Conservation (phyloP, 257 asterid genomes). For the Solanum neorickii region DNA sequence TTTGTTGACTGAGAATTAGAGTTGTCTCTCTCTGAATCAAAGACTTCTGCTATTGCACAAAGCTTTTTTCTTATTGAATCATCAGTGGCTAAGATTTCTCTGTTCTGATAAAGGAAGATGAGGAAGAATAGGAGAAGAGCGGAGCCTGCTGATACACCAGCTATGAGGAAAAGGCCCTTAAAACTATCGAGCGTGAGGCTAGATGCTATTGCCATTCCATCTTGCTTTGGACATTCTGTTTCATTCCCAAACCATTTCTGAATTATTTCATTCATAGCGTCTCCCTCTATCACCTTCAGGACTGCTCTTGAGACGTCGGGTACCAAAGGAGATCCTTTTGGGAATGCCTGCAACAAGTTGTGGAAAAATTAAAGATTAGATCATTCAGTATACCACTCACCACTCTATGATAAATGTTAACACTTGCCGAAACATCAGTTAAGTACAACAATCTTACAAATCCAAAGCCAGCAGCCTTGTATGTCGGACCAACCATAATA, state of each 20-base stretch:
- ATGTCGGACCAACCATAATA: conserved; percentile 19
- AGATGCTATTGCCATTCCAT: not conserved
- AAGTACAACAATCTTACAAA: conserved; percentile 17
- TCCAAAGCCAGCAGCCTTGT: conserved; percentile 38
- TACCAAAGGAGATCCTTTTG: conserved; percentile 34
- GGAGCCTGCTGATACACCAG: conserved; percentile 16
- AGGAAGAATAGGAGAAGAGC: conserved; percentile 27
- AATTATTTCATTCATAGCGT: conserved; percentile 4
- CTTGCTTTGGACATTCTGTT: not conserved
- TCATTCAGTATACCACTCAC: not conserved
- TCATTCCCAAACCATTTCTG: conserved; percentile 15
- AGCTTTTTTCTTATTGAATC: conserved; percentile 22
- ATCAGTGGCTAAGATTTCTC: conserved; percentile 7
- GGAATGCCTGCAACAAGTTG: conserved; percentile 16
- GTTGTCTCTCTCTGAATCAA: conserved; percentile 10
- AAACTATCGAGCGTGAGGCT: conserved; percentile 19
- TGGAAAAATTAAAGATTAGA: not conserved
- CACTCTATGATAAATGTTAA: not conserved
- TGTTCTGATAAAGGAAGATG: conserved; percentile 20
- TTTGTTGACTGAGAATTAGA: not conserved
- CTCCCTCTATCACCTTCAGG: conserved; percentile 13
- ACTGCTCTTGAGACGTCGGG: conserved; percentile 27
- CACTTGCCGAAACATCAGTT: not conserved
- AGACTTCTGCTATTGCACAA: conserved; percentile 15
- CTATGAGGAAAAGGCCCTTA: conserved; percentile 23